Conservation (phyloP, 805 yeast genomes). For the Lipomyces yamadae region DNA sequence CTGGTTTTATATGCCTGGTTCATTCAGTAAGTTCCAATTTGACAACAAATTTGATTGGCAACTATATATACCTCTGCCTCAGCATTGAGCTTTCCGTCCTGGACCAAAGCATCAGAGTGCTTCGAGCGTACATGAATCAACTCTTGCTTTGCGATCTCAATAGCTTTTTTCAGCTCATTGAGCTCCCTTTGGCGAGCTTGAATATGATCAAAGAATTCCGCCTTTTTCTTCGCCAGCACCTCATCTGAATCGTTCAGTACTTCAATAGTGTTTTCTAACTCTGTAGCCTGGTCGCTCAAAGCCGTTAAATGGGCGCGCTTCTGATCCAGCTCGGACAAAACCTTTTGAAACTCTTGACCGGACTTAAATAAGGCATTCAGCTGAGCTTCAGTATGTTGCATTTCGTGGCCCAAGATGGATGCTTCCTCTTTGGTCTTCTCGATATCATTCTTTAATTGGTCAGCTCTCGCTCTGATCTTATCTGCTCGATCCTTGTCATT, state of each 20-base stretch:
- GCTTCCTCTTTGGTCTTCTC: slow-evolving; percentile 56
- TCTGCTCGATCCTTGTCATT: slow-evolving; percentile 75
- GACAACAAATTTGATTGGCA: not conserved
- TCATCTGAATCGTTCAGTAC: slow-evolving; percentile 53
- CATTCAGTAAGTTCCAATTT: not conserved
- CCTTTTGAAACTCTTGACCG: slow-evolving; percentile 80
- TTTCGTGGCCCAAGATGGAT: slow-evolving; percentile 53
- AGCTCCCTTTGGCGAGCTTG: slow-evolving; percentile 40
- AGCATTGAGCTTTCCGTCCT: slow-evolving; percentile 62
- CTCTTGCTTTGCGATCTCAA: slow-evolving; percentile 40
- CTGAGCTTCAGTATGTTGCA: slow-evolving; percentile 60
- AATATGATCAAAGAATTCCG: slow-evolving; percentile 50
- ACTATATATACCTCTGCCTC: slow-evolving; percentile 41
- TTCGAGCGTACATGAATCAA: slow-evolving; percentile 44
- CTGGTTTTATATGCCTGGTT: slow-evolving; percentile 25
- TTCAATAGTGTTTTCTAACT: slow-evolving; percentile 56
- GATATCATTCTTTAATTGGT: slow-evolving; percentile 52
- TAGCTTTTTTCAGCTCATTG: slow-evolving; percentile 38
- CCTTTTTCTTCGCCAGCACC: slow-evolving; percentile 49
- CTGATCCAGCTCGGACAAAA: slow-evolving; percentile 65
- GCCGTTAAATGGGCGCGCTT: slow-evolving; percentile 55
- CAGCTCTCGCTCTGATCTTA: slow-evolving; percentile 56
- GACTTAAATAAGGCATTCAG: slow-evolving; percentile 69
- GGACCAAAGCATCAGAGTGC: slow-evolving; percentile 50
- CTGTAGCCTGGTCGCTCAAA: slow-evolving; percentile 55